Evolutionary conservation across 2,329 filamentous ascomycete species (phyloP).

Genomic region (Pseudomassariella vexata): DNA sequence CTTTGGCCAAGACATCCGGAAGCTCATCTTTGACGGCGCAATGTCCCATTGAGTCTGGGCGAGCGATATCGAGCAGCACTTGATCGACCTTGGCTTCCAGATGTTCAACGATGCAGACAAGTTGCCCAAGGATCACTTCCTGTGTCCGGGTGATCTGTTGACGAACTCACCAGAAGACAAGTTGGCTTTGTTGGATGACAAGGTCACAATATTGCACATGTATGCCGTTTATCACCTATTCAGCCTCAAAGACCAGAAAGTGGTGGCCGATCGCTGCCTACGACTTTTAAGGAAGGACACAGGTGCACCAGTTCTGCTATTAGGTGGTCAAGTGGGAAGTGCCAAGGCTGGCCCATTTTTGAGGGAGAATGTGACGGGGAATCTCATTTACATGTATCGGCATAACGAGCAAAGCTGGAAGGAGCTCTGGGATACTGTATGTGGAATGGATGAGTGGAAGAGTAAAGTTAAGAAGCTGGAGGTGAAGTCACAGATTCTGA

Average conservation of each 20-base stretch:
- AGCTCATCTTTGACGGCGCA: constrained; percentile 30
- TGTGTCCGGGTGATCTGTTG: constrained; percentile 26
- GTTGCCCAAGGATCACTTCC: constrained; percentile 25
- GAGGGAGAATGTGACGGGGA: constrained; percentile 1
- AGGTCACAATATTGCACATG: constrained; percentile 23
- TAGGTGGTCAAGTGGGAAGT: constrained; percentile 18
- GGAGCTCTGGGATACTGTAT: constrained; percentile 17
- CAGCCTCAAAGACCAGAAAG: constrained; percentile 25
- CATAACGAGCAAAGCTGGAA: constrained; percentile 17
- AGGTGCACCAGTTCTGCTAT: constrained; percentile 22
- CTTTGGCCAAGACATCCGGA: constrained; percentile 24
- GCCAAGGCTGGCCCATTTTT: constrained; percentile 4
- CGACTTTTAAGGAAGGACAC: constrained; percentile 20
- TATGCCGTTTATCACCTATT: constrained; percentile 33
- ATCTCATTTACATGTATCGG: constrained; percentile 11
- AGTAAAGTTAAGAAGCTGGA: constrained; percentile 13
- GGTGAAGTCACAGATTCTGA: constrained; percentile 16
- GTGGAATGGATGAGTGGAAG: constrained; percentile 12
- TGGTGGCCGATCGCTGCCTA: constrained; percentile 19
- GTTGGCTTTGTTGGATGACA: constrained; percentile 25
- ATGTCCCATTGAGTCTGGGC: constrained; percentile 22
- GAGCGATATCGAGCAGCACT: constrained; percentile 27
- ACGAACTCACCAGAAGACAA: constrained; percentile 18
- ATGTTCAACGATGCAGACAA: constrained; percentile 32
- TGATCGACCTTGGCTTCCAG: constrained; percentile 34